These are phyloP conservation scores for Fomitopsis betulina DNA, from an alignment of 1,284 basidiomycete genomes.

Conservation along the genomic window DNA sequence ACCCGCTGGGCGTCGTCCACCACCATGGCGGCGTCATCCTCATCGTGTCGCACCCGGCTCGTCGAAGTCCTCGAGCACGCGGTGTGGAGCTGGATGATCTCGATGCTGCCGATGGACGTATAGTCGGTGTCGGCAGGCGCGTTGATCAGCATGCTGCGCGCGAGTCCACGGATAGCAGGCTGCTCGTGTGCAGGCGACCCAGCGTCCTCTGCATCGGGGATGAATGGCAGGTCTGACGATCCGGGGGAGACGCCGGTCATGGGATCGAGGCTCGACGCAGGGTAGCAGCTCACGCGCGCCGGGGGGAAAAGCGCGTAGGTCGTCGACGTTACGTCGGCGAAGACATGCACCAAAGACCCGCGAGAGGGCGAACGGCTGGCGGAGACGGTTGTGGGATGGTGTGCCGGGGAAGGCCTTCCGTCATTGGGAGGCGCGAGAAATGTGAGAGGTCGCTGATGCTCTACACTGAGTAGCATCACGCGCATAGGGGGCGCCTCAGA, in stretches of 20 bases:
- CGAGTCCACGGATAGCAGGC: slow-evolving; percentile 40
- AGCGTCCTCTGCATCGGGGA: slow-evolving; percentile 31
- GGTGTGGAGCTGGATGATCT: slow-evolving; percentile 56
- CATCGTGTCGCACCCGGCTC: not conserved
- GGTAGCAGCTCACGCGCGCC: slow-evolving; percentile 32
- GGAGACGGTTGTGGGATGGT: slow-evolving; percentile 10
- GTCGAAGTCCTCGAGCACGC: slow-evolving; percentile 36
- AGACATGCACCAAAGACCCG: slow-evolving; percentile 15
- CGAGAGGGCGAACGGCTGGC: slow-evolving; percentile 13
- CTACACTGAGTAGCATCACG: slow-evolving; percentile 51
- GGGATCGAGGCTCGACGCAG: slow-evolving; percentile 21
- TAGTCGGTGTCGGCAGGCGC: slow-evolving; percentile 37
- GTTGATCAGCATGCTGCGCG: slow-evolving; percentile 52
- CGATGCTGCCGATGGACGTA: slow-evolving; percentile 46
- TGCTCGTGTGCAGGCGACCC: slow-evolving; percentile 26
- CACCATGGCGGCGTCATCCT: slow-evolving; percentile 12
- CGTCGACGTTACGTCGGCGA: slow-evolving; percentile 34
- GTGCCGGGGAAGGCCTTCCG: slow-evolving; percentile 9
- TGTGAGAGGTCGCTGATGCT: slow-evolving; percentile 51
- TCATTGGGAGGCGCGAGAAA: slow-evolving; percentile 21
- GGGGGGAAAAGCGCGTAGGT: slow-evolving; percentile 48
- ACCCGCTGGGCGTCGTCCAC: slow-evolving; percentile 2
- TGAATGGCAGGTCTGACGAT: slow-evolving; percentile 14
- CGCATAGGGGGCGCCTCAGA: slow-evolving; percentile 42
- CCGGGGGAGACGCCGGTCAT: slow-evolving; percentile 15